phyloP scores from a whole-genome alignment of 352 stramenopile species.

The Saprolegnia diclina region DNA sequence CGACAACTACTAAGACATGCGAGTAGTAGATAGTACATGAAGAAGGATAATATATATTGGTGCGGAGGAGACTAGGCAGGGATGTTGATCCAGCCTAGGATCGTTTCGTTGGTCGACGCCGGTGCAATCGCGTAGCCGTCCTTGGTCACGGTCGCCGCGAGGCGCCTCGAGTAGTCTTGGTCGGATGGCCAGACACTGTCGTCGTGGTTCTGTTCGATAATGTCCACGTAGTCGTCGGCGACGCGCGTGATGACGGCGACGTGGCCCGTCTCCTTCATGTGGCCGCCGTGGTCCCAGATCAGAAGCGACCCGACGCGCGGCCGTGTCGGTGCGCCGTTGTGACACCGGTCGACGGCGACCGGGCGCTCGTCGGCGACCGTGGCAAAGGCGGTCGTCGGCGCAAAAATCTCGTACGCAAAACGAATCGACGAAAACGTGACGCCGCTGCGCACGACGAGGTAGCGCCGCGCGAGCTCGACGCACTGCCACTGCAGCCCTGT shows the following conservation, averaged over 20 bases:
- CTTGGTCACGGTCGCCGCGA: not conserved
- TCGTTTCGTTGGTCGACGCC: not conserved
- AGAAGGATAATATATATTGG: not conserved
- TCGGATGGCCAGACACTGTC: not conserved
- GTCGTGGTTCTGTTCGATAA: slow-evolving; percentile 19
- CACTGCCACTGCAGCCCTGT: slow-evolving; percentile 23
- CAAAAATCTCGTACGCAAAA: slow-evolving; percentile 16
- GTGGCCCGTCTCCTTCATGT: slow-evolving; percentile 13
- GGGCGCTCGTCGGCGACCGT: not conserved
- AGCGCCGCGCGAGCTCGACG: slow-evolving; percentile 20
- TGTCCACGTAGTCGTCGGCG: slow-evolving; percentile 1
- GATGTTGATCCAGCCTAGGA: slow-evolving; percentile 8
- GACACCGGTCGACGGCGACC: not conserved
- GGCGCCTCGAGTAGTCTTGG: slow-evolving; percentile 8
- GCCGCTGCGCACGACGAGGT: not conserved
- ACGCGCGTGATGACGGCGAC: slow-evolving; percentile 11
- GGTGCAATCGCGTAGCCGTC: not conserved
- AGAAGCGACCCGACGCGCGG: slow-evolving; percentile 3
- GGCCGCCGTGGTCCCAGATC: slow-evolving; percentile 4
- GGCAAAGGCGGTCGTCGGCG: not conserved
- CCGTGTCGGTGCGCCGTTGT: not conserved
- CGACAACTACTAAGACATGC: too few relatives aligned
- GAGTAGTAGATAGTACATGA: too few relatives aligned
- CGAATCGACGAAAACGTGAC: slow-evolving; percentile 3
- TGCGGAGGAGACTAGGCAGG: not conserved